A percentile compares a stretch with the other conserved stretches of the same genome.
These are phyloP conservation scores for Raddia distichophylla DNA, from an alignment of 176 grass and related monocot species.

Conservation along the genomic window DNA sequence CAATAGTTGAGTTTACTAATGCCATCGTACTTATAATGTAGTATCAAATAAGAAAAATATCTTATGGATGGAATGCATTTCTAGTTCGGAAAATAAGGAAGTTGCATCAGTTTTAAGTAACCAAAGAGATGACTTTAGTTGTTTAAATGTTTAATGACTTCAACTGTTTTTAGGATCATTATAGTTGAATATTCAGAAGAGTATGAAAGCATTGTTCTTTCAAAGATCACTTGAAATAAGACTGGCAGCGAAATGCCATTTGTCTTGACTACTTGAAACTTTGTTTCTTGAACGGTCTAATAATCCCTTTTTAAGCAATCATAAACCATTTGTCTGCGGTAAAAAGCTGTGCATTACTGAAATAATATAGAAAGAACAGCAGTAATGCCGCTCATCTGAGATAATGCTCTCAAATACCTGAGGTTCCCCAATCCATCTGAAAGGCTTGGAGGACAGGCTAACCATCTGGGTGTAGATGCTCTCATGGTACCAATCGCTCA, in stretches of 20 bases:
- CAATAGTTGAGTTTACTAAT: constrained; percentile 31
- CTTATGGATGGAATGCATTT: background rate
- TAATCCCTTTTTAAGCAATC: background rate
- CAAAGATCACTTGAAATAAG: background rate
- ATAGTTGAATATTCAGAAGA: background rate
- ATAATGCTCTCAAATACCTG: constrained; percentile 43
- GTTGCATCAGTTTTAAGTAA: background rate
- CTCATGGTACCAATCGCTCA: constrained; percentile 90
- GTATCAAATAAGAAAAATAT: background rate
- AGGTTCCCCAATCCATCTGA: constrained; percentile 87
- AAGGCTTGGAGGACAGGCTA: constrained; percentile 69
- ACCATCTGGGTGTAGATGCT: constrained; percentile 81
- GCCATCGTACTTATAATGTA: background rate
- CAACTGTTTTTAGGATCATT: background rate
- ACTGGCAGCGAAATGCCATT: background rate
- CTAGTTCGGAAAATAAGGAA: background rate
- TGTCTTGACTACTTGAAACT: background rate
- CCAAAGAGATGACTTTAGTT: background rate
- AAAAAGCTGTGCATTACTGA: background rate
- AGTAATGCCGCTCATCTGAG: background rate
- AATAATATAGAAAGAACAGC: constrained; percentile 1
- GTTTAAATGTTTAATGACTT: background rate
- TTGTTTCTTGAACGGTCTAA: background rate
- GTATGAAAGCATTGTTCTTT: background rate
- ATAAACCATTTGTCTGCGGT: background rate